These are phyloP conservation scores for Remersonia thermophila DNA, from an alignment of 2,329 filamentous ascomycete genomes.

Conservation along the genomic window DNA sequence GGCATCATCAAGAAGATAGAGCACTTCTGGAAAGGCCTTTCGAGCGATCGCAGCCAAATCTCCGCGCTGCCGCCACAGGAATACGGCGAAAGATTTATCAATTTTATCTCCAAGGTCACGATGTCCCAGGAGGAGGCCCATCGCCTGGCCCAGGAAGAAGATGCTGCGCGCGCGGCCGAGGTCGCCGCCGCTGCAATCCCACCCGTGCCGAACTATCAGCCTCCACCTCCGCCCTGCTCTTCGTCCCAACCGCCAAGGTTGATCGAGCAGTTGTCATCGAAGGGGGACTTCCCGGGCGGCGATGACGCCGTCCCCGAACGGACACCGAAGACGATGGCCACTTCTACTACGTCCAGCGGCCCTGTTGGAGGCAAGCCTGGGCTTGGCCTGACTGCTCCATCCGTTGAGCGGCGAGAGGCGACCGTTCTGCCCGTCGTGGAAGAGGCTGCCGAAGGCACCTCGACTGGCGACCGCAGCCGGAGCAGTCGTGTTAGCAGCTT, in stretches of 20 bases:
- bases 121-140: conserved; percentile 79
- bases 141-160: conserved; percentile 47
- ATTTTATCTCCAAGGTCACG: conserved; percentile 82
- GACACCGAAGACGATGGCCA: background rate
- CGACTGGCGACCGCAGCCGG: conserved; percentile 48
- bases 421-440: conserved; percentile 68
- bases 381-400: conserved; percentile 13
- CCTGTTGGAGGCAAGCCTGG: conserved; percentile 11
- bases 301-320: background rate
- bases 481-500: conserved; percentile 31
- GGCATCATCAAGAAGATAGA: conserved; percentile 89
- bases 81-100: conserved; percentile 88
- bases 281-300: too few species aligned
- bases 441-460: conserved; percentile 69
- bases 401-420: conserved; percentile 37
- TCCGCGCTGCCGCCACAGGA: conserved; percentile 81
- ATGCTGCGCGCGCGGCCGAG: conserved; percentile 39
- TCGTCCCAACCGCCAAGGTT: conserved; percentile 18
- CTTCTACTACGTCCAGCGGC: too few species aligned
- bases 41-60: conserved; percentile 71
- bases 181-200: conserved; percentile 32
- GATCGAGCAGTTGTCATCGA: too few species aligned
- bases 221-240: conserved; percentile 29
- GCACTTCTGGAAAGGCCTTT: conserved; percentile 92
- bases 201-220: conserved; percentile 34